Evolutionary conservation across 495 filamentous ascomycete species (phyloP).

Genomic region (Bacidia rubella): DNA sequence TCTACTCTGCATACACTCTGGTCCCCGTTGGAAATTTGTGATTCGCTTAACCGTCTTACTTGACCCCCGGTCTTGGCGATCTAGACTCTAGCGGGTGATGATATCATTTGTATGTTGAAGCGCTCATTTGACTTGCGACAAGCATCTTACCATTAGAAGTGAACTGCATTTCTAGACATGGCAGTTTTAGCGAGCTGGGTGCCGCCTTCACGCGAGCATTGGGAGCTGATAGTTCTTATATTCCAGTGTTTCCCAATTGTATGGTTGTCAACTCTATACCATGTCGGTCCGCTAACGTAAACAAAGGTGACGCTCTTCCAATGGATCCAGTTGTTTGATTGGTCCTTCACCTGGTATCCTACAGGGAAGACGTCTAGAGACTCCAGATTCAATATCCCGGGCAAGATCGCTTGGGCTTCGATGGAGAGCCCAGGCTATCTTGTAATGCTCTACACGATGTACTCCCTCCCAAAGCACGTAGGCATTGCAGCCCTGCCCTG

Average conservation of each 20-base stretch:
- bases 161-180: too few species aligned
- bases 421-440: constrained; percentile 77
- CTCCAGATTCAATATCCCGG: constrained; percentile 72
- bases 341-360: constrained; percentile 49
- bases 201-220: constrained; percentile 36
- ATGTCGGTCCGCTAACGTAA: constrained; percentile 1
- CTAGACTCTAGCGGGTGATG: too few species aligned
- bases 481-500: constrained; percentile 43
- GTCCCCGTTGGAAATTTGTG: constrained; percentile 52
- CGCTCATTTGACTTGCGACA: too few species aligned
- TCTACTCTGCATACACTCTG: constrained; percentile 45
- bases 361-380: constrained; percentile 75
- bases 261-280: neutral
- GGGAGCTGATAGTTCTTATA: constrained; percentile 27
- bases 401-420: constrained; percentile 67
- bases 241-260: constrained; percentile 38
- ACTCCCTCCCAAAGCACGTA: constrained; percentile 41
- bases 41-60: neutral
- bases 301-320: constrained; percentile 42
- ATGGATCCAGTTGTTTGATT: constrained; percentile 22
- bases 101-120: too few species aligned
- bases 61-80: too few species aligned
- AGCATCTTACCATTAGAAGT: too few species aligned
- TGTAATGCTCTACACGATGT: constrained; percentile 64
- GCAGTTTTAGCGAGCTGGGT: constrained; percentile 28